Evolutionary conservation across 257 asterid species (phyloP).

Genomic region (Petrea volubilis): DNA sequence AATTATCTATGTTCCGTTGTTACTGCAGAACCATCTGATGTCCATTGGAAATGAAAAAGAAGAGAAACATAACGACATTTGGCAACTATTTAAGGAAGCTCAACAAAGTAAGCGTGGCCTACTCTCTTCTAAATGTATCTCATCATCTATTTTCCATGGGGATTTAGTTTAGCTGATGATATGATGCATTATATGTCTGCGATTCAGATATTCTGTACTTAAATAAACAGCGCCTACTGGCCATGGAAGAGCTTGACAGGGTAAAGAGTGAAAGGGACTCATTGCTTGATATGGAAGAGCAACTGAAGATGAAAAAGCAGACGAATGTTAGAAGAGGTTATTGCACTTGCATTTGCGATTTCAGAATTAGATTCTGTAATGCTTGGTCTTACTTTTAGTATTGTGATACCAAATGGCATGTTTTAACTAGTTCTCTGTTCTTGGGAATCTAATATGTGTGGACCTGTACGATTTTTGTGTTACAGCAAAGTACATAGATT

Average conservation of each 20-base stretch:
- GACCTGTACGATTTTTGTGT: neutral
- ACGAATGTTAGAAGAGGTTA: conserved; percentile 48
- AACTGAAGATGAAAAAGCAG: conserved; percentile 47
- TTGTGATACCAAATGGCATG: neutral
- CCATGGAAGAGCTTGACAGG: conserved; percentile 69
- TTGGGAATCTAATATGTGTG: neutral
- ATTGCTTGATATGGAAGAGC: conserved; percentile 53
- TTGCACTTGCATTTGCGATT: conserved; percentile 15
- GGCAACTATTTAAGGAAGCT: conserved; percentile 78
- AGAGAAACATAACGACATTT: conserved; percentile 51
- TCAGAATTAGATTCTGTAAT: conserved; percentile 3
- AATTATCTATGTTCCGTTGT: neutral
- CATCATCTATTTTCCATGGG: neutral
- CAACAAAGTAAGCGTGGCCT: conserved; percentile 55
- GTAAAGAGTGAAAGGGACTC: conserved; percentile 53
- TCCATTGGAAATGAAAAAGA: conserved; percentile 27
- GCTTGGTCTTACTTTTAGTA: conserved; percentile 8
- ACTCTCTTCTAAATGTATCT: neutral
- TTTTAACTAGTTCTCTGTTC: neutral
- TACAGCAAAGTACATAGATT: neutral
- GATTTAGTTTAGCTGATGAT: conserved; percentile 12
- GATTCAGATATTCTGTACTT: conserved; percentile 67
- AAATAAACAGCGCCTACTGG: conserved; percentile 72
- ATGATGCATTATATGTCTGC: conserved; percentile 22
- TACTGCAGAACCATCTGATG: conserved; percentile 37